Conservation (phyloP, 495 filamentous ascomycete genomes). For the Cetradonia linearis region DNA sequence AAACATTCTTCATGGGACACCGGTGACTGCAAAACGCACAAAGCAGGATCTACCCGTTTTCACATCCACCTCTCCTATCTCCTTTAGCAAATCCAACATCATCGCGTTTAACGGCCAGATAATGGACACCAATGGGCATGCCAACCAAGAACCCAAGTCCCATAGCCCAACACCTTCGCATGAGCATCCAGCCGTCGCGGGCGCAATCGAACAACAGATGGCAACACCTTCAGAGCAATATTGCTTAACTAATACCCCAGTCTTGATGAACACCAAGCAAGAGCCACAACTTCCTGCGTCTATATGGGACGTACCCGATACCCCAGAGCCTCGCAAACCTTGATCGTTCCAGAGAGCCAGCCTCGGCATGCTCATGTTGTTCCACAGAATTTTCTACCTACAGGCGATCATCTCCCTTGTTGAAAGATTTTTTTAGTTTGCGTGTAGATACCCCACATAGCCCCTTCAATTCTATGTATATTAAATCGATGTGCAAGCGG, state of each 20-base stretch:
- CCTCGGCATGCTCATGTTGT: neutral
- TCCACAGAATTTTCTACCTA: neutral
- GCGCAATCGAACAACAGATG: neutral
- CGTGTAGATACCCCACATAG: constrained; percentile 17
- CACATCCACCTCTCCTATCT: constrained; percentile 41
- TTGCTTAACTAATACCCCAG: neutral
- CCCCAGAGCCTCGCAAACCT: constrained; percentile 16
- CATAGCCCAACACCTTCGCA: neutral
- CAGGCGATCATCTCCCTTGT: neutral
- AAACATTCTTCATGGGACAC: constrained; percentile 22
- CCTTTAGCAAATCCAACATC: constrained; percentile 31
- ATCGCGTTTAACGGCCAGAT: neutral
- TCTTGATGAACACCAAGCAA: constrained; percentile 3
- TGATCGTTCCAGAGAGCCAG: neutral
- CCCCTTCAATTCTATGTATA: neutral
- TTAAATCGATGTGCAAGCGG: neutral
- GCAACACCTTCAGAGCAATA: neutral
- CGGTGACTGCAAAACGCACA: constrained; percentile 28
- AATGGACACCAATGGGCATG: neutral
- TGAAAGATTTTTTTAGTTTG: neutral
- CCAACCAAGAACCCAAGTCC: neutral
- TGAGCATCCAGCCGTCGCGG: neutral
- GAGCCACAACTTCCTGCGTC: neutral
- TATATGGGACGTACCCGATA: constrained; percentile 26
- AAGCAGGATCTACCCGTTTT: constrained; percentile 43